These are phyloP conservation scores for Aspergillus cristatus DNA, from an alignment of 495 filamentous ascomycete genomes.

Conservation along the genomic window DNA sequence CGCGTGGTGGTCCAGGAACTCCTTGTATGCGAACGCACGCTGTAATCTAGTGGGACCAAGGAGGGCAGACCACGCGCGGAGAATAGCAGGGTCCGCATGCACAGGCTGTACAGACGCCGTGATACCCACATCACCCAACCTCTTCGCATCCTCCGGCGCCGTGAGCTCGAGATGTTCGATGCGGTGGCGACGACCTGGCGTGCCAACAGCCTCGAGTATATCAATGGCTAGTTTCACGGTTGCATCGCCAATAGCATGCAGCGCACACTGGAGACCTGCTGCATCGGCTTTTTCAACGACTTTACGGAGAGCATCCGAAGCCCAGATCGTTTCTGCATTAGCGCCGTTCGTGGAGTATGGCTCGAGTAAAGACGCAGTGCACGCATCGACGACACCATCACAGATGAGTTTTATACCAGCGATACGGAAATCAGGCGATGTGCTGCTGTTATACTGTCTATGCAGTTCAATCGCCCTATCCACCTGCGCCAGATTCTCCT, in stretches of 20 bases:
- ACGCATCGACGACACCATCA: slow-evolving; percentile 59
- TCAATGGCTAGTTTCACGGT: slow-evolving; percentile 46
- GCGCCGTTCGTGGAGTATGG: slow-evolving; percentile 41
- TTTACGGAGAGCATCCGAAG: slow-evolving; percentile 32
- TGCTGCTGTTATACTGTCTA: slow-evolving; percentile 32
- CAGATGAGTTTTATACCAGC: slow-evolving; percentile 62
- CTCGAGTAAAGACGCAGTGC: slow-evolving; percentile 52
- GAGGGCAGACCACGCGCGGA: slow-evolving; percentile 48
- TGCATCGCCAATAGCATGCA: slow-evolving; percentile 57
- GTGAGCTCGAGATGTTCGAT: slow-evolving; percentile 58
- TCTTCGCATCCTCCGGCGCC: slow-evolving; percentile 37
- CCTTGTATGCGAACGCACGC: slow-evolving; percentile 53
- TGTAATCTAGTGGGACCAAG: slow-evolving; percentile 42
- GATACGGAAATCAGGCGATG: slow-evolving; percentile 45
- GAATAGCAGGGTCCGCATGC: slow-evolving; percentile 53
- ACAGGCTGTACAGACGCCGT: slow-evolving; percentile 58
- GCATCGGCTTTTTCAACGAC: slow-evolving; percentile 42
- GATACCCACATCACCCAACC: slow-evolving; percentile 47
- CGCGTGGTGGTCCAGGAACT: slow-evolving; percentile 46
- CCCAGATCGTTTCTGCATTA: slow-evolving; percentile 46
- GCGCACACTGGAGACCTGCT: slow-evolving; percentile 48
- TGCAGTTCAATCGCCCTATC: slow-evolving; percentile 51
- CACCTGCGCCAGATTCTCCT: slow-evolving; percentile 41
- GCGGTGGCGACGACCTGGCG: slow-evolving; percentile 37
- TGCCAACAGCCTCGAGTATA: slow-evolving; percentile 26